phyloP scores from a whole-genome alignment of 2,329 filamentous ascomycete species.

The Monilinia laxa region DNA sequence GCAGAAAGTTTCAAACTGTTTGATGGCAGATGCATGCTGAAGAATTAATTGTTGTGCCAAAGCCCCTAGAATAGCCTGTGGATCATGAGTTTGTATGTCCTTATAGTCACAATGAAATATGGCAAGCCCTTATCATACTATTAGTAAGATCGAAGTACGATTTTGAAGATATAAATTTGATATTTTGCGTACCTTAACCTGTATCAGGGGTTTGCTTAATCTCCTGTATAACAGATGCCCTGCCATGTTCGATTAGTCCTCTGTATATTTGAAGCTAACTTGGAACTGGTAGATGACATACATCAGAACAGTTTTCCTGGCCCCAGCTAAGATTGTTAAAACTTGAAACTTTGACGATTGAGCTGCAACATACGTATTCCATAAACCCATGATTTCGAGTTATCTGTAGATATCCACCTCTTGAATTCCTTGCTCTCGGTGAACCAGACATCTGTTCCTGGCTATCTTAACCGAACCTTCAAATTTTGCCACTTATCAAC shows the following conservation, averaged over 20 bases:
- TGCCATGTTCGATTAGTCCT: not conserved
- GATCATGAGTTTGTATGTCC: constrained; percentile 16
- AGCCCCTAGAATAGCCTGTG: constrained; percentile 28
- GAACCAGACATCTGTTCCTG: constrained; percentile 31
- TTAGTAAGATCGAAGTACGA: constrained; percentile 21
- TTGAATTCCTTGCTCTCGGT: constrained; percentile 28
- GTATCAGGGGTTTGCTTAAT: not conserved
- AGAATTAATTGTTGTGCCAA: constrained; percentile 36
- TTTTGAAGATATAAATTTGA: constrained; percentile 1
- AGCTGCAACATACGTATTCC: constrained; percentile 28
- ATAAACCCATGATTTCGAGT: constrained; percentile 29
- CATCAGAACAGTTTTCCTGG: constrained; percentile 31
- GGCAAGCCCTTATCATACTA: constrained; percentile 7
- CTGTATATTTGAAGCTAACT: not conserved
- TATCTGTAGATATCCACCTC: constrained; percentile 19
- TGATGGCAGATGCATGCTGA: constrained; percentile 33
- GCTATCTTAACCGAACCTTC: constrained; percentile 26
- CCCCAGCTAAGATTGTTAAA: constrained; percentile 23
- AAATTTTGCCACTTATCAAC: constrained; percentile 24
- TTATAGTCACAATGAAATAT: constrained; percentile 24
- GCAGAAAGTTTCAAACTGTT: constrained; percentile 24
- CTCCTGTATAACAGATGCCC: constrained; percentile 23
- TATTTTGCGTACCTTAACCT: constrained; percentile 13
- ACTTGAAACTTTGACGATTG: not conserved
- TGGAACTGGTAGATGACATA: not conserved